Conservation (phyloP, 225 moss, liverwort and hornwort genomes). For the Bryoerythrophyllum caledonicum region DNA sequence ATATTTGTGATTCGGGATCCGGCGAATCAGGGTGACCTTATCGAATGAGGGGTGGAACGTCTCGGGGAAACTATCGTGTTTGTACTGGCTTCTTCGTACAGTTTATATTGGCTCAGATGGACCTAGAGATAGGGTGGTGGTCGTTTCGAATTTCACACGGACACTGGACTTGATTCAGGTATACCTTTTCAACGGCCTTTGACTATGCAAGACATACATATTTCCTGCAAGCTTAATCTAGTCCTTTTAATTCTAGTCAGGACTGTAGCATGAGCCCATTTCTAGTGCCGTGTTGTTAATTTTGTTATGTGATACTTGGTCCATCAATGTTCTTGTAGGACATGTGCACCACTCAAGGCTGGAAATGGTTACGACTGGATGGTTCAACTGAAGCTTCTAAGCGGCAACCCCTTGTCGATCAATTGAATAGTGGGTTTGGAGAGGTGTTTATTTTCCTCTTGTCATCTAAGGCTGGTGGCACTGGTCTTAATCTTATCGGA, state of each 20-base stretch:
- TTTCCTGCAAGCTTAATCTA: background rate
- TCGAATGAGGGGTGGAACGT: conserved; percentile 52
- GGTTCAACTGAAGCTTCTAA: conserved; percentile 71
- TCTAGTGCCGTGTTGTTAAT: background rate
- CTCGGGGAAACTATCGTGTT: conserved; percentile 71
- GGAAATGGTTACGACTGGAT: conserved; percentile 85
- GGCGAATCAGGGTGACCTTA: conserved; percentile 36
- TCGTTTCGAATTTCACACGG: conserved; percentile 89
- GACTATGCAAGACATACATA: background rate
- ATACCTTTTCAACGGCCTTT: background rate
- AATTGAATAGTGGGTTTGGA: conserved; percentile 59
- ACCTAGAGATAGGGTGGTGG: conserved; percentile 66
- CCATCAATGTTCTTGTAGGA: conserved; percentile 34
- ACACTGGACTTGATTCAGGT: conserved; percentile 85
- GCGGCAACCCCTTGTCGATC: conserved; percentile 72
- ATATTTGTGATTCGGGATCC: conserved; percentile 18
- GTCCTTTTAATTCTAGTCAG: background rate
- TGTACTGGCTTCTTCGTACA: conserved; percentile 49
- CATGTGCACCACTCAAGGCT: conserved; percentile 63
- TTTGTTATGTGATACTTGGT: conserved; percentile 11
- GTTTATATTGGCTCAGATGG: conserved; percentile 27
- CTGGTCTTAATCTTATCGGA: conserved; percentile 84
- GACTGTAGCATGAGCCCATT: conserved; percentile 9
- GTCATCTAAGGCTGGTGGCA: conserved; percentile 86
- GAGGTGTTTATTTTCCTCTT: conserved; percentile 67